A percentile compares a stretch with the other conserved stretches of the same genome.
These are phyloP conservation scores for Ulmus americana DNA, from an alignment of 331 rosid genomes.

Conservation along the genomic window DNA sequence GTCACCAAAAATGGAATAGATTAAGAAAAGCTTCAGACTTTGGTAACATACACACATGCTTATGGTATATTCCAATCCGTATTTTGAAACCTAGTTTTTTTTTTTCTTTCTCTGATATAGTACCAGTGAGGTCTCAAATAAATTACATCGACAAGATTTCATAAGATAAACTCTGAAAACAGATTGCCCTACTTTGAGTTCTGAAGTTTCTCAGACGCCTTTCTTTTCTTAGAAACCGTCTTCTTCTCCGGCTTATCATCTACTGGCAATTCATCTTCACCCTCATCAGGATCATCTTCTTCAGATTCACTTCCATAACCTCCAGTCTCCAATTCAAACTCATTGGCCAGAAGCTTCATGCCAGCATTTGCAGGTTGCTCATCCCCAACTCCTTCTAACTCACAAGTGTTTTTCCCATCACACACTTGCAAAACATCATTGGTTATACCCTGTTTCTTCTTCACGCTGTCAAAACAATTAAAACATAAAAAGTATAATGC, in stretches of 20 bases:
- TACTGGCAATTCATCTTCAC: constrained; percentile 30
- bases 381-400: constrained; percentile 22
- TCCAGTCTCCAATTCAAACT: constrained; percentile 40
- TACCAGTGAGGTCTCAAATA: background rate
- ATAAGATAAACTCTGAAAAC: background rate
- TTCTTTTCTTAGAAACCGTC: constrained; percentile 57
- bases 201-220: constrained; percentile 51
- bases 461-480: constrained; percentile 43
- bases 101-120: background rate
- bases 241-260: constrained; percentile 26
- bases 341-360: constrained; percentile 50
- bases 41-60: background rate
- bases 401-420: constrained; percentile 26
- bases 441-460: constrained; percentile 41
- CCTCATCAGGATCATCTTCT: constrained; percentile 31
- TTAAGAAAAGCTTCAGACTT: background rate
- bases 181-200: constrained; percentile 45
- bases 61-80: background rate
- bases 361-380: constrained; percentile 22
- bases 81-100: background rate
- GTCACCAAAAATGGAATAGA: constrained; percentile 20
- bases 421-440: constrained; percentile 18
- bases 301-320: constrained; percentile 31
- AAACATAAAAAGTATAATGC: background rate
- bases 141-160: background rate